These are phyloP conservation scores for Hypoxylon crocopeplum DNA, from an alignment of 495 filamentous ascomycete genomes.

Conservation along the genomic window DNA sequence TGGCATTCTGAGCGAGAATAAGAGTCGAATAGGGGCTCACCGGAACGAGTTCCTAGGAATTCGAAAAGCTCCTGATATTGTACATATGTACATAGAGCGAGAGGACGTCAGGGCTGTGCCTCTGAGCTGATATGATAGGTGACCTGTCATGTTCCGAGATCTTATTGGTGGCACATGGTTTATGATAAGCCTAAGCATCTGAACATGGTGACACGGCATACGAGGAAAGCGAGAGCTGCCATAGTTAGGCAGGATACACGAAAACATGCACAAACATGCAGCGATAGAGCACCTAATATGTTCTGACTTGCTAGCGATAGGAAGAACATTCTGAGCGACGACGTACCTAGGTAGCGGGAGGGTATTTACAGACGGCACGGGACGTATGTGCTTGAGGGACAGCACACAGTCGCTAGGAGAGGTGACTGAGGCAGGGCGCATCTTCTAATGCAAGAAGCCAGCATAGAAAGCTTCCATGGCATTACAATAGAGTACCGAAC, in stretches of 20 bases:
- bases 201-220: slow-evolving; percentile 6
- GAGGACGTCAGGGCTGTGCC: background rate
- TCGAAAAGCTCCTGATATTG: too few species aligned
- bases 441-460: slow-evolving; percentile 20
- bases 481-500: background rate
- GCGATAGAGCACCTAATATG: background rate
- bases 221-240: background rate
- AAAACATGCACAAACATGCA: slow-evolving; percentile 10
- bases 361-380: slow-evolving; percentile 27
- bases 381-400: slow-evolving; percentile 13
- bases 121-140: slow-evolving; percentile 4
- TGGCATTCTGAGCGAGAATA: too few species aligned
- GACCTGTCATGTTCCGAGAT: slow-evolving; percentile 7
- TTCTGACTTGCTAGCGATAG: slow-evolving; percentile 10
- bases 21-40: too few species aligned
- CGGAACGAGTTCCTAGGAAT: too few species aligned
- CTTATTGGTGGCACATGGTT: slow-evolving; percentile 15
- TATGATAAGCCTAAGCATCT: slow-evolving; percentile 4
- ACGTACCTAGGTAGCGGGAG: slow-evolving; percentile 12
- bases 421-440: slow-evolving; percentile 18
- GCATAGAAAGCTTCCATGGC: slow-evolving; percentile 12
- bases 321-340: slow-evolving; percentile 5
- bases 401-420: background rate
- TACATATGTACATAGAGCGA: too few species aligned
- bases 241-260: background rate